These are phyloP conservation scores for Salvia miltiorrhiza DNA, from an alignment of 257 asterid species.

Conservation along the genomic window DNA sequence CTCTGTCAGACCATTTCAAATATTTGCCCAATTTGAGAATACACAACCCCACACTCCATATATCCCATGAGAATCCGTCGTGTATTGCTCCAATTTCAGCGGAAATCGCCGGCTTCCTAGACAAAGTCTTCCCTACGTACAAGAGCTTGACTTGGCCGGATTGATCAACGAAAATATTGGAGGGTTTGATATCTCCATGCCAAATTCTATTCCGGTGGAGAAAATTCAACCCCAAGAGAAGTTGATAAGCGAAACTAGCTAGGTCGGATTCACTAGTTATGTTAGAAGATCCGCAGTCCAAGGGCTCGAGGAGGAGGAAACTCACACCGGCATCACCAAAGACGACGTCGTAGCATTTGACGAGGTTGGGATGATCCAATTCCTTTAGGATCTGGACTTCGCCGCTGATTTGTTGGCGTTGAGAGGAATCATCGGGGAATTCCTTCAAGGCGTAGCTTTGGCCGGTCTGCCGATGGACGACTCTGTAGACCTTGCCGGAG, in stretches of 20 bases:
- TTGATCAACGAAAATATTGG: conserved; percentile 18
- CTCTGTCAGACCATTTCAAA: not conserved
- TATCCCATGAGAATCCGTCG: conserved; percentile 34
- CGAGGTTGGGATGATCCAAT: conserved; percentile 27
- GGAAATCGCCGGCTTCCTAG: not conserved
- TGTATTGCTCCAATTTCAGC: conserved; percentile 7
- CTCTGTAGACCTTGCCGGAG: conserved; percentile 12
- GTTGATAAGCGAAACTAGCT: conserved; percentile 2
- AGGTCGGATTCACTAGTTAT: not conserved
- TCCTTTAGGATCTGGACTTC: conserved; percentile 17
- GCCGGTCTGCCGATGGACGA: conserved; percentile 15
- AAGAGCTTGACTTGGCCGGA: conserved; percentile 20
- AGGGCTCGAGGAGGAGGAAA: conserved; percentile 26
- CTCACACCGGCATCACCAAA: not conserved
- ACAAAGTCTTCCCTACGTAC: conserved; percentile 19
- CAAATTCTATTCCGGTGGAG: conserved; percentile 20
- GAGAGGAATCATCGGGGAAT: not conserved
- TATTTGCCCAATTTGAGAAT: conserved; percentile 19
- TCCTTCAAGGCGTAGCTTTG: conserved; percentile 15
- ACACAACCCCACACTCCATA: conserved; percentile 32
- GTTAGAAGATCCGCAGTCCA: not conserved
- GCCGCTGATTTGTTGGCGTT: conserved; percentile 7
- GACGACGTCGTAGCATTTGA: conserved; percentile 12
- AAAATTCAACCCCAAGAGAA: conserved; percentile 24
- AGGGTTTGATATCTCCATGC: conserved; percentile 25